phyloP scores from a whole-genome alignment of 1,139 yeast genomes.

The Debaryomyces coudertii region DNA sequence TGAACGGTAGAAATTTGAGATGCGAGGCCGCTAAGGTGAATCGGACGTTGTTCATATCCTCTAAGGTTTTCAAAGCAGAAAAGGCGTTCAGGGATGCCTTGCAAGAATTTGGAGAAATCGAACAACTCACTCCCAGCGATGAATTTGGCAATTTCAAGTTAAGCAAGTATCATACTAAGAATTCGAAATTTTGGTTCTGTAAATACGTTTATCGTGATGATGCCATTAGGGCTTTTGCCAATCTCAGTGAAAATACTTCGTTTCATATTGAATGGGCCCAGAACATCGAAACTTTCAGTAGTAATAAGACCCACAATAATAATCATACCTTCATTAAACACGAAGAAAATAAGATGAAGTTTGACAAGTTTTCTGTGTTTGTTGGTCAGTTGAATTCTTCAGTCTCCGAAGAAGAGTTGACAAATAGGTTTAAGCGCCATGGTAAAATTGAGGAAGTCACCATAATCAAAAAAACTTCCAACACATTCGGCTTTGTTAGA shows the following conservation, averaged over 20 bases:
- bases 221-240: conserved; percentile 85
- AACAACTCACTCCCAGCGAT: conserved; percentile 60
- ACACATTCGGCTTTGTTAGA: conserved; percentile 72
- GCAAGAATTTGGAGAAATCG: conserved; percentile 70
- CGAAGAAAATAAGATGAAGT: conserved; percentile 21
- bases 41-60: conserved; percentile 68
- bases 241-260: conserved; percentile 52
- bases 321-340: conserved; percentile 10
- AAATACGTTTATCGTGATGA: conserved; percentile 87
- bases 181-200: conserved; percentile 68
- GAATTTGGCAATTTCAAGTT: conserved; percentile 32
- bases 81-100: conserved; percentile 42
- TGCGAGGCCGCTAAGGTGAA: conserved; percentile 93
- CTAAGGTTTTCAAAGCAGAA: conserved; percentile 27
- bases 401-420: conserved; percentile 56
- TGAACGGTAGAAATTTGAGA: conserved; percentile 77
- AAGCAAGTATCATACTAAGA: conserved; percentile 10
- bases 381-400: conserved; percentile 68
- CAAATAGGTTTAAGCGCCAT: conserved; percentile 62
- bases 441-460: conserved; percentile 63
- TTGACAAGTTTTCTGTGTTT: conserved; percentile 74
- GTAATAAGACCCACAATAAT: conserved; percentile 13
- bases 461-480: conserved; percentile 51
- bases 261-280: conserved; percentile 84
- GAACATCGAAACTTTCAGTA: conserved; percentile 52